A percentile compares a stretch with the other conserved stretches of the same genome.
Conservation (phyloP, 768 basidiomycete genomes). For the Mycena venus region DNA sequence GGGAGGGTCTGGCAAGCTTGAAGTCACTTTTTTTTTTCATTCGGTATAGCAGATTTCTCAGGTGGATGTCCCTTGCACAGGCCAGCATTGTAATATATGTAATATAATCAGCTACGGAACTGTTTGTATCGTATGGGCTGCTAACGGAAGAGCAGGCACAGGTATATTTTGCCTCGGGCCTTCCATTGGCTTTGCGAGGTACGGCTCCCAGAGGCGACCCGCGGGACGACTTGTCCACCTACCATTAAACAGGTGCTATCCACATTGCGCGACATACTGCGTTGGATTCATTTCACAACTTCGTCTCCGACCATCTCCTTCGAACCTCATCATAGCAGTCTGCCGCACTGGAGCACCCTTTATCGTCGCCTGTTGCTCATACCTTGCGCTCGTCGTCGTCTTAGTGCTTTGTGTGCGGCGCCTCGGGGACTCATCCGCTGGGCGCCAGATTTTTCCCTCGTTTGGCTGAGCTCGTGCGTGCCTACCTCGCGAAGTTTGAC, state of each 20-base stretch:
- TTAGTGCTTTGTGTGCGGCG: neutral
- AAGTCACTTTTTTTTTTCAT: too few species aligned
- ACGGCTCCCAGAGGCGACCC: neutral
- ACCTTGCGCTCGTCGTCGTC: neutral
- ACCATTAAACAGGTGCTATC: neutral
- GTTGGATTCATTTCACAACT: neutral
- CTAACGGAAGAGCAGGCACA: neutral
- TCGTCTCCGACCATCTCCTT: neutral
- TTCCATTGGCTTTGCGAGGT: neutral
- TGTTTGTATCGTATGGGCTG: neutral
- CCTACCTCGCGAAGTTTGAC: neutral
- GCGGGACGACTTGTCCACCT: neutral
- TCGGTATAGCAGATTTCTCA: too few species aligned
- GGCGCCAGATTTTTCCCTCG: neutral
- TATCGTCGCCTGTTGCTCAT: neutral
- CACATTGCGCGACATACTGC: neutral
- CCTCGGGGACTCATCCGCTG: neutral
- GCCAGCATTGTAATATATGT: too few species aligned
- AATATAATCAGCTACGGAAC: too few species aligned
- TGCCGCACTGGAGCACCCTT: neutral
- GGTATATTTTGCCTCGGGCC: neutral
- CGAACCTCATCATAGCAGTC: neutral
- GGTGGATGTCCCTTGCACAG: too few species aligned
- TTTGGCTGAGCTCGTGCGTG: neutral
- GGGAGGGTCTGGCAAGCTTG: too few species aligned